These are phyloP conservation scores for Kwoniella pini DNA, from an alignment of 768 basidiomycete genomes.

Conservation along the genomic window DNA sequence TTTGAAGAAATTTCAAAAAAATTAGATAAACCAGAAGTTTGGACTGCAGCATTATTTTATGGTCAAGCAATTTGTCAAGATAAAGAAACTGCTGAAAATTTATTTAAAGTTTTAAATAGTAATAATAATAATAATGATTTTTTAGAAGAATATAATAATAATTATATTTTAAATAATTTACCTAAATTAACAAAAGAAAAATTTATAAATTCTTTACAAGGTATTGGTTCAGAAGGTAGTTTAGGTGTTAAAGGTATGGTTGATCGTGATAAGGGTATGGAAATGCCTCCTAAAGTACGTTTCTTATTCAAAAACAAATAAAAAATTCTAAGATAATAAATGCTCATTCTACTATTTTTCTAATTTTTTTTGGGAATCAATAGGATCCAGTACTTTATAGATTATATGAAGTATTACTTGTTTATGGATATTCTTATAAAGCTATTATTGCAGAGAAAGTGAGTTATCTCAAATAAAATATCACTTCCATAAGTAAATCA, in stretches of 20 bases:
- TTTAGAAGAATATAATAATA: slow-evolving; percentile 4
- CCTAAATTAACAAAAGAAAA: slow-evolving; percentile 7
- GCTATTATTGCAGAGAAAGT: slow-evolving; percentile 50
- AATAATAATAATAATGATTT: background rate
- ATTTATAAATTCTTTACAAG: slow-evolving; percentile 25
- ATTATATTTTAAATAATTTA: background rate
- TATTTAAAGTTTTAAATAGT: slow-evolving; percentile 19
- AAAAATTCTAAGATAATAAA: too few species aligned
- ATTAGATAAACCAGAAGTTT: slow-evolving; percentile 49
- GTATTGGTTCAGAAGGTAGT: slow-evolving; percentile 9
- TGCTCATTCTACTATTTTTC: too few species aligned
- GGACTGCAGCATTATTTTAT: slow-evolving; percentile 51
- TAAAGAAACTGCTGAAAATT: slow-evolving; percentile 25
- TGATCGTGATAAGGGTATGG: slow-evolving; percentile 39
- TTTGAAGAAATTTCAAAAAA: slow-evolving; percentile 42
- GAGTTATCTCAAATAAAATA: background rate
- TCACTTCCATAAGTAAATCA: background rate
- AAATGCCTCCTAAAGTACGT: slow-evolving; percentile 46
- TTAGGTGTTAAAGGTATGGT: slow-evolving; percentile 39
- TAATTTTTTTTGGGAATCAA: background rate
- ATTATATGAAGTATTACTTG: slow-evolving; percentile 49
- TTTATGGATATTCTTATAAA: slow-evolving; percentile 52
- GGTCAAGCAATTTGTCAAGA: slow-evolving; percentile 38
- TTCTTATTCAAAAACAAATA: background rate
- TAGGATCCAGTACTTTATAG: slow-evolving; percentile 51